A percentile compares a stretch with the other conserved stretches of the same genome.
Evolutionary conservation across 202 grass and related monocot genomes (phyloP).

Genomic region (Thinopyrum obtusiflorum): DNA sequence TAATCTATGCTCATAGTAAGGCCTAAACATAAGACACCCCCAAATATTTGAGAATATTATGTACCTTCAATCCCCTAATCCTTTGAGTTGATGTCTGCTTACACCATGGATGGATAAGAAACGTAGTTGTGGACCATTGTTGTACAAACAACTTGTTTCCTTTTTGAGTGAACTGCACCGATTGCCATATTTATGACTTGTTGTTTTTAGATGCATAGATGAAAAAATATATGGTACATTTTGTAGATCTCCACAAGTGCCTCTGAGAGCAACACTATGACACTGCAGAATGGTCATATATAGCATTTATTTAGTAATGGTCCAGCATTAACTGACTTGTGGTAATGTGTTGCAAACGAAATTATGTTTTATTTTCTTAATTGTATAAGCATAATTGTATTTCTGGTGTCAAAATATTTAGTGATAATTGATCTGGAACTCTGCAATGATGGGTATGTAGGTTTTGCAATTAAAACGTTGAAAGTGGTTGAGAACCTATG

Average conservation of each 20-base stretch:
- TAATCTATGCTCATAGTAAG: neutral
- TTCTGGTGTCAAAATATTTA: too few relatives aligned
- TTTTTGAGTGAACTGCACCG: neutral
- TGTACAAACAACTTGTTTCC: neutral
- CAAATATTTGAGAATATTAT: too few relatives aligned
- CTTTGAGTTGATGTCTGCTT: too few relatives aligned
- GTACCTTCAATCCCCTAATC: too few relatives aligned
- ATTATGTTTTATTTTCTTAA: neutral
- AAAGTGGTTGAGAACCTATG: too few relatives aligned
- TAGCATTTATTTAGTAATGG: too few relatives aligned
- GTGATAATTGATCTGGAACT: too few relatives aligned
- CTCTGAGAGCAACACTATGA: neutral
- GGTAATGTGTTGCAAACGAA: neutral
- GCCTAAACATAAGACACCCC: neutral
- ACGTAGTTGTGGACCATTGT: neutral
- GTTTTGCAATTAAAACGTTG: too few relatives aligned
- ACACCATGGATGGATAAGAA: neutral
- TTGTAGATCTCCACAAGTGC: too few relatives aligned
- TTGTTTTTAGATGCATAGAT: neutral
- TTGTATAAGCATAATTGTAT: neutral
- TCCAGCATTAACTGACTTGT: too few relatives aligned
- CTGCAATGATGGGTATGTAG: too few relatives aligned
- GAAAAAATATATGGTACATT: neutral
- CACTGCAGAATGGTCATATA: neutral
- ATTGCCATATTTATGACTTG: neutral